Percentiles rank a stretch among this genome's conserved stretches.
These are phyloP conservation scores for Leptographium lundbergii DNA, from an alignment of 2,329 filamentous ascomycete species.

Conservation along the genomic window DNA sequence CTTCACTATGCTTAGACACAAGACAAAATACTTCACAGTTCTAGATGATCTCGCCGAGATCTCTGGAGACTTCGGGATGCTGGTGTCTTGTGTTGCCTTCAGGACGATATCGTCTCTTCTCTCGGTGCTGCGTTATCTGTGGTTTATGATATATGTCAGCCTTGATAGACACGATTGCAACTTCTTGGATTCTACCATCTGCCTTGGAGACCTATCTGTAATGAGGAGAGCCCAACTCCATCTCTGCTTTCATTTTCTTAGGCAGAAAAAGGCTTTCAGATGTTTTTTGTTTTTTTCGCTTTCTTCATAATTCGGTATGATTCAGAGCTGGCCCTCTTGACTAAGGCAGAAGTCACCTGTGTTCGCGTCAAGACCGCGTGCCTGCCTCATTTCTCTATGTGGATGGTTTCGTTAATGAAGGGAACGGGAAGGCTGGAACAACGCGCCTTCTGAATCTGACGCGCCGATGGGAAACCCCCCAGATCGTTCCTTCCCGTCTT, in stretches of 20 bases:
- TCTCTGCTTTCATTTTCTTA: too few relatives aligned
- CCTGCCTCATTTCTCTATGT: background rate
- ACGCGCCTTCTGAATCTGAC: background rate
- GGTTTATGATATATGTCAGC: too few relatives aligned
- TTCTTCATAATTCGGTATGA: background rate
- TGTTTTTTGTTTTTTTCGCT: too few relatives aligned
- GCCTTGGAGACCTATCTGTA: too few relatives aligned
- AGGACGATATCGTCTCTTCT: background rate
- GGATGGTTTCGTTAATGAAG: too few relatives aligned
- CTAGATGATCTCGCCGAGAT: background rate
- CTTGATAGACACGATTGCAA: too few relatives aligned
- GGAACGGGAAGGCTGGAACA: background rate
- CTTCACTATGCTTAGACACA: background rate
- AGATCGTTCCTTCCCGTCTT: constrained; percentile 1
- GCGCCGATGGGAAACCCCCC: background rate
- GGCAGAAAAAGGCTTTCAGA: too few relatives aligned
- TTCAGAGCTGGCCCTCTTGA: background rate
- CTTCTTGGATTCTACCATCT: too few relatives aligned
- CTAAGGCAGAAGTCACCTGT: background rate
- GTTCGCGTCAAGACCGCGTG: background rate
- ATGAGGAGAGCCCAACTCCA: too few relatives aligned
- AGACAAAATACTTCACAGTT: background rate
- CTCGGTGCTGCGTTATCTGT: too few relatives aligned
- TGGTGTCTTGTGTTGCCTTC: background rate
- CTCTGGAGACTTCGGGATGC: background rate